Base-by-base conservation (phyloP, 352 stramenopile species). In the Phytophthora chlamydospora region DNA sequence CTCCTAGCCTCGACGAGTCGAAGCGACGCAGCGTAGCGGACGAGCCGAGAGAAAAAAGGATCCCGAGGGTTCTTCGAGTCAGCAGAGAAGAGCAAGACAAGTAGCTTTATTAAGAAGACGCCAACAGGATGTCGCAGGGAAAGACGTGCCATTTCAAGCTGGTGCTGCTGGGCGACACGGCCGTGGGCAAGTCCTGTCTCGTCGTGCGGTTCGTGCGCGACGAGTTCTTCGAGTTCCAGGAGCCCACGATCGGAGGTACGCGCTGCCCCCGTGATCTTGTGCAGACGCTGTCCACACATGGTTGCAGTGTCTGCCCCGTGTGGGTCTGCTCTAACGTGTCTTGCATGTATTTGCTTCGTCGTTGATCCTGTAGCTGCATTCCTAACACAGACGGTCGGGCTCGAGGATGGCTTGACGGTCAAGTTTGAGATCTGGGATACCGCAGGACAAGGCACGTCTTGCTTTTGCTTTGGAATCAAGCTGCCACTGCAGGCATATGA, bases 371-470 rank as follows among this genome's bases (percentile, higher is more conserved):
- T 62, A 94, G 87, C 87, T 64, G 97, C 97, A 35, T 99, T 99
- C 73, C 79, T 99, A 57, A 99, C 97, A 55, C 97, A 99, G 75
- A 99, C 97, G 6, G 96, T 99, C 32, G 90, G 94, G 62, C 73
- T 99, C 11, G 96, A 99, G 69, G 96, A 99, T 65, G 91, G 96
- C 10, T 61, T 93, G 55, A 99, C 97, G 6, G 97, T 99, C 51
- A 99, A 99, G 82, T 99, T 99, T 76, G 97, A 99, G 84, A 99
- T 99, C 64, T 99, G 97, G 97, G 97, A 99, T 90, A 99, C 96
- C 12, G 96, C 96, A 54, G 96, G 96, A 51, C 96, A 99, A 93
- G 89, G 89, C 90, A 67, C 13, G 33, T 52, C 6, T 12, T 31
- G 13, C 14, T 7, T 43, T 46, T 13, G 24, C 17, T 16, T 46